A percentile compares a stretch with the other conserved stretches of the same genome.
Conservation (phyloP, 352 stramenopile species). For the Globisporangium ultimum region DNA sequence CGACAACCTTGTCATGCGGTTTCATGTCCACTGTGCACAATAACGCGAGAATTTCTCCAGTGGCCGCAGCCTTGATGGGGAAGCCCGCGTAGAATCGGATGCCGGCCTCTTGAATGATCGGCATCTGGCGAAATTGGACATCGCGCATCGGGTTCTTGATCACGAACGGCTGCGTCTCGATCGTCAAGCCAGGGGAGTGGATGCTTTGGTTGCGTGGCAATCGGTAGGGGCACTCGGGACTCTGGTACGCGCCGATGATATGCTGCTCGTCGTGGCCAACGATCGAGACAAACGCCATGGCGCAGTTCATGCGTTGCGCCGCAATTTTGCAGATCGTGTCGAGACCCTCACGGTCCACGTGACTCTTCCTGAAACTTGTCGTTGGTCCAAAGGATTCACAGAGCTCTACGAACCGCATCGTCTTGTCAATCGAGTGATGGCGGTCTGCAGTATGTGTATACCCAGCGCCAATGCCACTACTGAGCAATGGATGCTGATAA, state of each 20-base stretch:
- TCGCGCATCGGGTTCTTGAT: conserved; percentile 39
- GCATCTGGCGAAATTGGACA: conserved; percentile 27
- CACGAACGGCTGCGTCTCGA: conserved; percentile 30
- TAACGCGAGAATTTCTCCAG: conserved; percentile 23
- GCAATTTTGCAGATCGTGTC: conserved; percentile 60
- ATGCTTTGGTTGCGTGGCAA: conserved; percentile 18
- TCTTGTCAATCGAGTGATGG: background rate
- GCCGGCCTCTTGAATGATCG: conserved; percentile 31
- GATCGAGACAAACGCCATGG: conserved; percentile 43
- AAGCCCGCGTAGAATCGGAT: conserved; percentile 58
- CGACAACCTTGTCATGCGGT: conserved; percentile 24
- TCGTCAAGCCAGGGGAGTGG: conserved; percentile 9
- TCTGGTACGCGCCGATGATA: conserved; percentile 37
- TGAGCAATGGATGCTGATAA: background rate
- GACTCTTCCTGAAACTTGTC: too few species aligned
- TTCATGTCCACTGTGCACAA: conserved; percentile 38
- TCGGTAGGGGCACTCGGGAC: conserved; percentile 1
- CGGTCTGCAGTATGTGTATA: background rate
- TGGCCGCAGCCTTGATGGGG: conserved; percentile 28
- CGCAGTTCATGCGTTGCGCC: conserved; percentile 36
- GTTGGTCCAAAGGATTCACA: background rate
- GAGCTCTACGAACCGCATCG: background rate
- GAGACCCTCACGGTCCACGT: conserved; percentile 24
- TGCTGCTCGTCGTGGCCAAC: conserved; percentile 21
- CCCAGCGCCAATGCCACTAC: background rate